Base-by-base conservation (phyloP, 2,329 filamentous ascomycete genomes). In the Beauveria caledonica region DNA sequence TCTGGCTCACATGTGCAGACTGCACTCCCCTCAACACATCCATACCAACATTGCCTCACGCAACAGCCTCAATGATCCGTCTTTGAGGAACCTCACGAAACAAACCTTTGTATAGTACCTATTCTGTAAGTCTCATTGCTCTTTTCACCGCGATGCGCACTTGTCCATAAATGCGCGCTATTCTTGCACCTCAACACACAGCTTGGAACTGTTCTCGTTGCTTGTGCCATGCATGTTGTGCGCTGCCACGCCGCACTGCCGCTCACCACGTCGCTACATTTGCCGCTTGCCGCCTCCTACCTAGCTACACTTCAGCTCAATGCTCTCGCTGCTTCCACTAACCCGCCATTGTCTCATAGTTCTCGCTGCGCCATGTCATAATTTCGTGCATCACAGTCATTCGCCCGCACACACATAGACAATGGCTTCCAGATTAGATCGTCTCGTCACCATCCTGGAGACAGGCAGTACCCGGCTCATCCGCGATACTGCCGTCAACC, bases 381-480 rank as follows among this genome's bases (percentile, higher is more conserved):
- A 45, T 51, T 42, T 45, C 36, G n/a, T 46, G 39, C 42, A 44
- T 21, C 42, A 19, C 40, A 6, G 19, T 19, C 45, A 55, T 15
- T 36, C 40, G 27, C 25, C 33, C 48, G 57, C 39, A 19, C 46
- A 42, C 46, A 39, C 23, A 45, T 48, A 58, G 46, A 52, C 45
- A 45, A 62, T 62, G 61, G 61, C 61, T 3, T 62, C 61, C 13
- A 60, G 61, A 57, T 46, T 62, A 56, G 61, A 62, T 56, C 44
- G 58, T 61, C 56, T 62, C 27, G 61, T 62, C 73, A 96, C 92
- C 65, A 86, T 99, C 72, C 86, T 99, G 68, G 94, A 99, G 81
- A 97, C 94, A 61, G 94, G 94, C 68, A 97, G 93, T 77, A 99
- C 94, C 63, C 88, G 89, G 71, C 81, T 99, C 66, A 97, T 99